Evolutionary conservation across 495 filamentous ascomycete genomes (phyloP).

Genomic region (Podospora tetraspora): DNA sequence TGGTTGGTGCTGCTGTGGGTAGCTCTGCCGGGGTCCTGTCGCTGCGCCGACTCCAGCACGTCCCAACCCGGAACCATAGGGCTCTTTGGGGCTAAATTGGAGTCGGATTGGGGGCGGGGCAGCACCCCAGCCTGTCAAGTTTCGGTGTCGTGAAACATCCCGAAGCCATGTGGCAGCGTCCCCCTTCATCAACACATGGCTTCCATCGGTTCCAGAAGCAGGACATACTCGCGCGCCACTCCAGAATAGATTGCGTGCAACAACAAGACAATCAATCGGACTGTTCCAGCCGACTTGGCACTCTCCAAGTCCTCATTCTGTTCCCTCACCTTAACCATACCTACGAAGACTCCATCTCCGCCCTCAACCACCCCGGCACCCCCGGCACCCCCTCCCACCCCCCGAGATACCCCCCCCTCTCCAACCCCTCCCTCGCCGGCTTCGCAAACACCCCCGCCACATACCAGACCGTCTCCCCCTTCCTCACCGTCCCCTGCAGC

Average conservation of each 20-base stretch:
- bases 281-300: not conserved
- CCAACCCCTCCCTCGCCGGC: slow-evolving; percentile 37
- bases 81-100: not conserved
- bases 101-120: not conserved
- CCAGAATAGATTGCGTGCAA: not conserved
- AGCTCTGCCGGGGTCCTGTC: not conserved
- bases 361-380: slow-evolving; percentile 52
- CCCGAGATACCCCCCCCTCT: slow-evolving; percentile 39
- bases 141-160: not conserved
- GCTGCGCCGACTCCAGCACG: not conserved
- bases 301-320: not conserved
- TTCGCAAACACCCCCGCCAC: slow-evolving; percentile 48
- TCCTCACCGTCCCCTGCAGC: slow-evolving; percentile 46
- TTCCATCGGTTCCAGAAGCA: not conserved
- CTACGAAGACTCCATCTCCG: slow-evolving; percentile 33
- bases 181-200: not conserved
- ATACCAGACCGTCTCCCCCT: slow-evolving; percentile 46
- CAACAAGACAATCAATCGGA: not conserved
- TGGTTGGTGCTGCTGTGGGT: not conserved
- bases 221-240: not conserved
- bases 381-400: slow-evolving; percentile 51
- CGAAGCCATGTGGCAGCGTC: not conserved
- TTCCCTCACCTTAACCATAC: not conserved
- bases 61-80: not conserved
- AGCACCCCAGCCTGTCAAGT: not conserved